Base-by-base conservation (phyloP, 495 filamentous ascomycete genomes). In the Tetracladium marchalianum region DNA sequence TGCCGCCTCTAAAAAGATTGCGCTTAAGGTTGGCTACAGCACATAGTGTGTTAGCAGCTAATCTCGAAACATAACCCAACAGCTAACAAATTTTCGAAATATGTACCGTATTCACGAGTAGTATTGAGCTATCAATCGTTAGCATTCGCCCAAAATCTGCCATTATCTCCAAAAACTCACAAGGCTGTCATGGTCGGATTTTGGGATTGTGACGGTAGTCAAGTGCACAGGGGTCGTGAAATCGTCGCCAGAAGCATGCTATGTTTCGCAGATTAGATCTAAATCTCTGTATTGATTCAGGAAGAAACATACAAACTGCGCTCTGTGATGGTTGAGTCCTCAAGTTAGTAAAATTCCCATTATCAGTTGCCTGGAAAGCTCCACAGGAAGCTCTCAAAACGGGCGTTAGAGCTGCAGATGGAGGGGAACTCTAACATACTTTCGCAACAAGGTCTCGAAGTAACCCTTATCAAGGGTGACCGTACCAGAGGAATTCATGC, bases 1-100 rank as follows among this genome's bases (percentile, higher is more conserved):
- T 69, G 2, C 82, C 83, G 27, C 77, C 80, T 43, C 67, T 70
- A 42, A 79, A 62, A 11, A 89, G 73, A 43, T 78, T 78, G 4
- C 68, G 70, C 43, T 69, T 75, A 31, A 89, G 66, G 43, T 76
- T 79, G 45, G 67, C 82, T 87, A 44, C 13, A 5, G 11, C 15
- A 9, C 43, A 31, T n/a, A 16, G 39, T 46, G 35, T 37, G 27
- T 43, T 13, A 51, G 24, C 19, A 27, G 27, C 17, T 13, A 36
- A 44, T 58, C 34, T 48, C 46, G 39, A 34, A 16, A 44, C 7
- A 31, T 4, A 31, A 4, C 13, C 4, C 18, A 18, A 22, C 12
- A 7, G 32, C 6, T 6, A 13, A n/a, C 34, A 16, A 19, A 62
- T 66, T 55, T 52, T 66, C 66, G 64, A 19, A 60, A 56, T 32